These are phyloP conservation scores for Ustilago nuda DNA, from an alignment of 1,284 basidiomycete species.

Conservation along the genomic window DNA sequence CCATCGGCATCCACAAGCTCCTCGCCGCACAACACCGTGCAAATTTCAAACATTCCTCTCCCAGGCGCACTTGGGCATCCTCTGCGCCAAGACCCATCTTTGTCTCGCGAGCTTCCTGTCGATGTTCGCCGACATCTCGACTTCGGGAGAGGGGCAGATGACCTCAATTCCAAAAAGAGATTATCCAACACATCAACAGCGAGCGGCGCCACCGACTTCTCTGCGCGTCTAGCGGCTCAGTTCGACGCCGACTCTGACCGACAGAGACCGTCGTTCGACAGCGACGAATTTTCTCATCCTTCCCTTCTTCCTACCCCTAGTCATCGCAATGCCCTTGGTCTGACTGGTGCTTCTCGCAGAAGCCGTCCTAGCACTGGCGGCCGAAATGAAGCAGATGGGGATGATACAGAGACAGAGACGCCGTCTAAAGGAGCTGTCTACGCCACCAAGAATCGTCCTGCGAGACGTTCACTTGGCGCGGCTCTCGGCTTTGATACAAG, in stretches of 20 bases:
- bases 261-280: conserved; percentile 9
- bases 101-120: conserved; percentile 4
- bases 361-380: neutral
- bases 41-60: neutral
- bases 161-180: neutral
- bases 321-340: conserved; percentile 7
- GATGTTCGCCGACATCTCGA: conserved; percentile 6
- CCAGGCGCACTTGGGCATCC: neutral
- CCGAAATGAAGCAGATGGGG: conserved; percentile 27
- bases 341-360: neutral
- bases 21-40: conserved; percentile 12
- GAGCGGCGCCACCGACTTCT: conserved; percentile 39
- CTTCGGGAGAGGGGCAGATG: neutral
- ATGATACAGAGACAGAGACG: conserved; percentile 44
- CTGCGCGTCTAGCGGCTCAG: conserved; percentile 42
- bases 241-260: conserved; percentile 25
- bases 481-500: conserved; percentile 33
- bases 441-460: conserved; percentile 1
- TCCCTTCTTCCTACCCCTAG: neutral
- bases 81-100: neutral
- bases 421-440: conserved; percentile 4
- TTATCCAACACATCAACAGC: conserved; percentile 19
- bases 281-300: conserved; percentile 4
- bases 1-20: conserved; percentile 22
- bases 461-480: conserved; percentile 34